phyloP scores from a whole-genome alignment of 108 stramenopile genomes.

The Skeletonema potamos region DNA sequence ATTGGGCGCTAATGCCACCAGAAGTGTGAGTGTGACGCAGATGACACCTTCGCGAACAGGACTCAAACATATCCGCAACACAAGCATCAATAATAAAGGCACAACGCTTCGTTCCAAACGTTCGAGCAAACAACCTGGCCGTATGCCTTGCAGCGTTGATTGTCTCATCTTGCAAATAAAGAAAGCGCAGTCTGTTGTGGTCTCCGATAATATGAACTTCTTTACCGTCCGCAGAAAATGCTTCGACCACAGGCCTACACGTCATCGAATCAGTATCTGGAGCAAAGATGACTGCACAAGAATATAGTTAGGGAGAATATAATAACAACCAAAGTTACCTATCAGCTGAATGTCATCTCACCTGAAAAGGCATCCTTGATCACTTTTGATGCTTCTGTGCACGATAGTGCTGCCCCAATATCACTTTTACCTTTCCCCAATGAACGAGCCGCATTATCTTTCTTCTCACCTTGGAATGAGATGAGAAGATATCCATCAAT shows the following conservation, averaged over 20 bases:
- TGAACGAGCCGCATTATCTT: not conserved
- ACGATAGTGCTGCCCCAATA: slow-evolving; percentile 31
- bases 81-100: slow-evolving; percentile 40
- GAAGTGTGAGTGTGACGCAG: not conserved
- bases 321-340: not conserved
- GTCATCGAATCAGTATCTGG: slow-evolving; percentile 34
- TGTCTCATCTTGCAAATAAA: slow-evolving; percentile 32
- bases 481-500: slow-evolving; percentile 47
- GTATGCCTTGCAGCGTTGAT: slow-evolving; percentile 22
- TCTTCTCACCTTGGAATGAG: slow-evolving; percentile 17
- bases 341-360: slow-evolving; percentile 2
- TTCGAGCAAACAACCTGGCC: slow-evolving; percentile 25
- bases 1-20: not conserved
- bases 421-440: slow-evolving; percentile 27
- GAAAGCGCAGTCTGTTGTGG: slow-evolving; percentile 24
- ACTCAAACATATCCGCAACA: slow-evolving; percentile 39
- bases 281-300: slow-evolving; percentile 22
- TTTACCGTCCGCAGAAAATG: slow-evolving; percentile 3
- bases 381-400: slow-evolving; percentile 16
- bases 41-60: slow-evolving; percentile 11
- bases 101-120: slow-evolving; percentile 33
- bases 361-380: slow-evolving; percentile 27
- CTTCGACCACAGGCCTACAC: slow-evolving; percentile 16
- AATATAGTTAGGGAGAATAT: not conserved
- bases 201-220: not conserved